Evolutionary conservation across 2,329 filamentous ascomycete genomes (phyloP).

Genomic region (Ophiostoma quercus): DNA sequence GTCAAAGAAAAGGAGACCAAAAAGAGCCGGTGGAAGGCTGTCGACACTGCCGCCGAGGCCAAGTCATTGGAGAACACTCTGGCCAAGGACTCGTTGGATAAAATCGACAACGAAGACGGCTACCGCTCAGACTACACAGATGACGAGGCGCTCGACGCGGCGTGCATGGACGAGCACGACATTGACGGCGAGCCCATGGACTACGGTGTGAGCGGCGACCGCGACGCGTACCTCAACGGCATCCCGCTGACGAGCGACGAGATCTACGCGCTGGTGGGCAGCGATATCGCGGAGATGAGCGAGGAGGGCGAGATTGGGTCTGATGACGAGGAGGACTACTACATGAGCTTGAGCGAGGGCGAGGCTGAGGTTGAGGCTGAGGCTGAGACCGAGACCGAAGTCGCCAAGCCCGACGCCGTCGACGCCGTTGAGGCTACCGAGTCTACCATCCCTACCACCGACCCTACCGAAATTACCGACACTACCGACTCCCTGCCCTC

Average conservation of each 20-base stretch:
- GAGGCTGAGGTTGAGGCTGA: background rate
- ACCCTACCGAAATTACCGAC: too few relatives aligned
- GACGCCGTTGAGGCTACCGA: slow-evolving; percentile 27
- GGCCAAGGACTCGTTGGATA: background rate
- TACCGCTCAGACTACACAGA: slow-evolving; percentile 28
- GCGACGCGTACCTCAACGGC: slow-evolving; percentile 29
- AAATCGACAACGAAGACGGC: slow-evolving; percentile 19
- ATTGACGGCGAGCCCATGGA: slow-evolving; percentile 41
- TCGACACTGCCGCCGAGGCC: slow-evolving; percentile 36
- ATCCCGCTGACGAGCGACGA: slow-evolving; percentile 38
- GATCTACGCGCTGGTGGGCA: slow-evolving; percentile 20
- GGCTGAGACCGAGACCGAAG: background rate
- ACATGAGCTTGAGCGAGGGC: slow-evolving; percentile 18
- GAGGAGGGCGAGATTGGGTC: slow-evolving; percentile 28
- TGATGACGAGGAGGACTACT: slow-evolving; percentile 14
- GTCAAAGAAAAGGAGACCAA: slow-evolving; percentile 29
- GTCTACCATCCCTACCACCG: background rate
- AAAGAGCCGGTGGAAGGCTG: slow-evolving; percentile 48
- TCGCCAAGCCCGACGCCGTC: background rate
- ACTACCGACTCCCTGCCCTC: too few relatives aligned
- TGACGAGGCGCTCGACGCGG: slow-evolving; percentile 45
- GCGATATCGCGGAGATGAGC: slow-evolving; percentile 25
- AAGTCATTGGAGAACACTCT: background rate
- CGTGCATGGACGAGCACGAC: slow-evolving; percentile 44
- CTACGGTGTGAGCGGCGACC: slow-evolving; percentile 32